These are phyloP conservation scores for Grigorovia yakushimaensis DNA, from an alignment of 805 yeast species.

Conservation along the genomic window DNA sequence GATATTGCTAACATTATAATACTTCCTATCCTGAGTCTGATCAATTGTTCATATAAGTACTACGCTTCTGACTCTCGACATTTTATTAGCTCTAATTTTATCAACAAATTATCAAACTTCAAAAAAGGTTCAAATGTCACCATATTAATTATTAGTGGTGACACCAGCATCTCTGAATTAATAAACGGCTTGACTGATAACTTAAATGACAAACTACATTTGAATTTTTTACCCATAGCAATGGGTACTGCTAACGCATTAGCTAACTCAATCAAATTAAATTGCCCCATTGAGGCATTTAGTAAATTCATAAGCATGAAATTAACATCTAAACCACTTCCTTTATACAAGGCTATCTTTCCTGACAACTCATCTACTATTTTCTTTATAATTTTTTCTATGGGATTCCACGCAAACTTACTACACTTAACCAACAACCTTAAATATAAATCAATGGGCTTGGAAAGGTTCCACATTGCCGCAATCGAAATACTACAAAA, in stretches of 20 bases:
- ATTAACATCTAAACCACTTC: slow-evolving; percentile 15
- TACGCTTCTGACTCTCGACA: slow-evolving; percentile 33
- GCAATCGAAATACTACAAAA: slow-evolving; percentile 43
- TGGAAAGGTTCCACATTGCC: slow-evolving; percentile 59
- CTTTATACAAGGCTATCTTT: slow-evolving; percentile 27
- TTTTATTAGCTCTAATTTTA: no score
- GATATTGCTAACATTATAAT: slow-evolving; percentile 37
- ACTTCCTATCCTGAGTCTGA: slow-evolving; percentile 36
- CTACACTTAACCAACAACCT: slow-evolving; percentile 73
- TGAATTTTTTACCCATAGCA: slow-evolving; percentile 40
- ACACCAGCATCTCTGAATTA: slow-evolving; percentile 73
- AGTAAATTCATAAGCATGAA: slow-evolving; percentile 25
- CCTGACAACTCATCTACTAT: slow-evolving; percentile 19
- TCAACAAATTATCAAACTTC: background rate
- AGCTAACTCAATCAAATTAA: slow-evolving; percentile 47
- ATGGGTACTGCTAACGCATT: slow-evolving; percentile 85
- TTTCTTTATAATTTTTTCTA: slow-evolving; percentile 59
- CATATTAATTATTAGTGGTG: slow-evolving; percentile 68
- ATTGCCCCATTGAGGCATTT: slow-evolving; percentile 29
- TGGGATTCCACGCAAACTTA: slow-evolving; percentile 81
- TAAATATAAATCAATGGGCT: slow-evolving; percentile 54
- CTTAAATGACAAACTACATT: background rate
- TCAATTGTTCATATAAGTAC: slow-evolving; percentile 33
- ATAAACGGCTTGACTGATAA: slow-evolving; percentile 37
- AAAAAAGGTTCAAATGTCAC: slow-evolving; percentile 19